phyloP scores from a whole-genome alignment of 352 stramenopile species.

The Lagenidium giganteum region DNA sequence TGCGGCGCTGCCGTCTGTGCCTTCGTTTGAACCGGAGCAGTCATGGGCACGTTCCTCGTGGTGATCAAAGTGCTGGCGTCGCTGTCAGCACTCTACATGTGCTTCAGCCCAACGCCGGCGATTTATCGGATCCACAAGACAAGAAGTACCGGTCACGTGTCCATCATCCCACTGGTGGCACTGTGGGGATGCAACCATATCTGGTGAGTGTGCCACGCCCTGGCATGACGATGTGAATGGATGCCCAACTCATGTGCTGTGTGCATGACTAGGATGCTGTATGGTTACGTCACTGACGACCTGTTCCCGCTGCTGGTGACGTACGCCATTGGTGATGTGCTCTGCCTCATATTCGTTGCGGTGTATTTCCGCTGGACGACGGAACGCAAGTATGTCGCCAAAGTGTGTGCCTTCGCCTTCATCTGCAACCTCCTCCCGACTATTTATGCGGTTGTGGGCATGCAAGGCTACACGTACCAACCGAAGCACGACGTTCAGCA shows the following conservation, averaged over 20 bases:
- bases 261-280: conserved; percentile 38
- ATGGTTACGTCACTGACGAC: conserved; percentile 44
- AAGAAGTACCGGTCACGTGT: conserved; percentile 28
- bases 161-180: conserved; percentile 51
- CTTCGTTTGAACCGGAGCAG: too few relatives aligned
- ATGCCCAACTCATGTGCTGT: not conserved
- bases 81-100: conserved; percentile 72
- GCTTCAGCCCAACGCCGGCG: conserved; percentile 39
- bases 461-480: conserved; percentile 21
- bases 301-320: conserved; percentile 45
- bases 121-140: conserved; percentile 52
- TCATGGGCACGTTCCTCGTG: conserved; percentile 31
- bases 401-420: conserved; percentile 23
- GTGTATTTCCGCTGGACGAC: conserved; percentile 41
- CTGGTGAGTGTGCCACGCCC: conserved; percentile 40
- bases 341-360: conserved; percentile 40
- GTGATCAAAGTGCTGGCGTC: conserved; percentile 59
- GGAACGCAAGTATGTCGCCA: conserved; percentile 27
- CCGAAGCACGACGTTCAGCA: conserved; percentile 21
- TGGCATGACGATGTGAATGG: too few relatives aligned
- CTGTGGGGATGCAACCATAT: conserved; percentile 71
- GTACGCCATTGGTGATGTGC: conserved; percentile 39
- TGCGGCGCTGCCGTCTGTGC: too few relatives aligned
- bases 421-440: conserved; percentile 36
- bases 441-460: conserved; percentile 41